Base-by-base conservation (phyloP, 345 rosid genomes). In the Lagerstroemia speciosa region DNA sequence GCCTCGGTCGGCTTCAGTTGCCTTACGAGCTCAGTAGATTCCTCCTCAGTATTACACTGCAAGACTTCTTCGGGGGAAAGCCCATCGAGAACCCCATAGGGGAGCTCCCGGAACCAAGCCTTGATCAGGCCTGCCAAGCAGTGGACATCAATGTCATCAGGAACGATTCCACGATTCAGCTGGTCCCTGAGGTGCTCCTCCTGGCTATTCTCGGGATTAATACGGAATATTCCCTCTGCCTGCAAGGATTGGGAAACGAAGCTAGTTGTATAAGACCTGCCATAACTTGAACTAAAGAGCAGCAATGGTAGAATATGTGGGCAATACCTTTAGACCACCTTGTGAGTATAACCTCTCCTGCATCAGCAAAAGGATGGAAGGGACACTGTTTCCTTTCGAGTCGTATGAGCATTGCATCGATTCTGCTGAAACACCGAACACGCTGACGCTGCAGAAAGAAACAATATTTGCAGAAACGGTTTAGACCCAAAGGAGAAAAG, bases 71-170 rank as follows among this genome's bases (percentile, higher is more conserved):
- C 96, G 45, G 99, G 97, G 43, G 97, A 94, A 76, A 94, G 93
- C 71, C 96, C 96, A 45, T 94, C 97, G 2, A 94, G 86, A 26
- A 94, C 95, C 17, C 99, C 97, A 5, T 85, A 87, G 45, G 96
- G 99, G 68, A 94, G 90, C 82, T 94, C 99, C 73, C 99, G 78
- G 73, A 94, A 89, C 99, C 99, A 94, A 63, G 99, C 99, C 67
- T 94, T 94, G 45, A 94, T 94, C 72, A 94, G 95, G 72, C 96
- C 97, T 36, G 99, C 97, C 69, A 94, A 71, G 67, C 97, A 94
- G 72, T 94, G 99, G 22, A 91, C 95, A 75, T 91, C 96, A 26
- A 91, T 94, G 64, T 86, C 81, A 57, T 86, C 86, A 0, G 97
- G 99, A 34, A 94, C 91, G 62, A 86, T 82, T 45, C 99, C 99